Evolutionary conservation across 257 asterid genomes (phyloP), one percentile per base, ranked within the genome.

Genomic region (Knoxia roxburghii): DNA sequence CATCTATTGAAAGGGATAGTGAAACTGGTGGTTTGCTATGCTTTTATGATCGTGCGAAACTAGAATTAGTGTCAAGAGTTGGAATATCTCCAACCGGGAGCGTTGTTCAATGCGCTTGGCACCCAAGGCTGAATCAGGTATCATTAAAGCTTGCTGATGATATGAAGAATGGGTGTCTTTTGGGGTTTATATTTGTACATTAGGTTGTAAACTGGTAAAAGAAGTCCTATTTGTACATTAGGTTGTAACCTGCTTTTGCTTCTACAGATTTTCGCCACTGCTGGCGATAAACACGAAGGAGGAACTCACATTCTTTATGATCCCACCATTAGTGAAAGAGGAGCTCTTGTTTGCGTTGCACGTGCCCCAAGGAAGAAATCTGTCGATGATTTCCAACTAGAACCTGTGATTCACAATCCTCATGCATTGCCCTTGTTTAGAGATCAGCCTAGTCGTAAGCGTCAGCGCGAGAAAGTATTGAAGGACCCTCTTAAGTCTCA

Each of bases 341-440:
- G 99, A 71, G 99, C 99, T 51, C 95, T 93, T 50, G 99, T 82
- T 65, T 93, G 99, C 54, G 96, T 90, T 70, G 95, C 94, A 5
- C 97, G 99, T 65, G 99, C 99, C n/a, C 99, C 99, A 13, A 79
- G 97, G 85, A 88, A 88, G 78, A 85, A 82, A 67, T 88, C 97
- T 21, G 83, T 93, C 10, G 99, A 93, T 64, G 99, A 93, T 84
- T 90, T 86, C 50, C 83, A 74, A 80, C 82, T 92, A 71, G 80
- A 84, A 54, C 96, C 95, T n/a, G 92, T 90, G 63, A 93, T 93
- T 76, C 99, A 93, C 83, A 93, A 93, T 75, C 99, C 99, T 51
- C 99, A 93, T 41, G 95, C 99, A 0, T 80, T 93, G n/a, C 99
- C 99, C 26, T 57, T 90, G 57, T 88, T 93, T 72, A 90, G 99